Percentiles rank a stretch among this genome's conserved stretches.
phyloP scores from a whole-genome alignment of 108 stramenopile genomes.

The Nitzschia palea region DNA sequence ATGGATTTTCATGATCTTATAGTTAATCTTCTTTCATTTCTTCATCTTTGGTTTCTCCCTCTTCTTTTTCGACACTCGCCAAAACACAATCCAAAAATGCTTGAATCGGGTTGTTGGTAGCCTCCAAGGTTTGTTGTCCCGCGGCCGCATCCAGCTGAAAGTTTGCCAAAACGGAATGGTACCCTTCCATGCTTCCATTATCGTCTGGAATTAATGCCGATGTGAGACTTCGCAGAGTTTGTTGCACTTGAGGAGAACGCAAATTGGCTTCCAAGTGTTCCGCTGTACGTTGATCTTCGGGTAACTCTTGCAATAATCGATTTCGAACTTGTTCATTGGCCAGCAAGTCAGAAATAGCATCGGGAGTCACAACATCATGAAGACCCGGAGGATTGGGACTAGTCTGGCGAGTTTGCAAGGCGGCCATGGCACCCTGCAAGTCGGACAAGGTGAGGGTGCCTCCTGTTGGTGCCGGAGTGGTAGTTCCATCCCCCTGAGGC shows the following conservation, averaged over 20 bases:
- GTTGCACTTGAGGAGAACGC: slow-evolving; percentile 70
- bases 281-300: slow-evolving; percentile 62
- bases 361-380: slow-evolving; percentile 63
- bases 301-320: slow-evolving; percentile 65
- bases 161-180: slow-evolving; percentile 76
- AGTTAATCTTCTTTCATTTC: slow-evolving; percentile 36
- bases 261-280: slow-evolving; percentile 68
- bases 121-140: slow-evolving; percentile 46
- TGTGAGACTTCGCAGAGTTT: slow-evolving; percentile 67
- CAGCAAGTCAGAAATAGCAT: slow-evolving; percentile 40
- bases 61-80: slow-evolving; percentile 53
- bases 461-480: slow-evolving; percentile 16
- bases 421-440: slow-evolving; percentile 80
- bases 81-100: slow-evolving; percentile 72
- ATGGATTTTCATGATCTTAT: too few species aligned
- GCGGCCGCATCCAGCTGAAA: slow-evolving; percentile 73
- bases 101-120: slow-evolving; percentile 65
- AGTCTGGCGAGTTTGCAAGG: slow-evolving; percentile 32
- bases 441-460: slow-evolving; percentile 69
- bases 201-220: slow-evolving; percentile 60
- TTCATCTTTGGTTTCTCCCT: slow-evolving; percentile 34
- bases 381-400: slow-evolving; percentile 49
- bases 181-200: slow-evolving; percentile 54
- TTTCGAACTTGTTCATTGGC: slow-evolving; percentile 47
- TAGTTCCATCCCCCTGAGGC: slow-evolving; percentile 53